Conservation (phyloP, 2,329 filamentous ascomycete genomes). For the Pyrenophora tritici-repentis region DNA sequence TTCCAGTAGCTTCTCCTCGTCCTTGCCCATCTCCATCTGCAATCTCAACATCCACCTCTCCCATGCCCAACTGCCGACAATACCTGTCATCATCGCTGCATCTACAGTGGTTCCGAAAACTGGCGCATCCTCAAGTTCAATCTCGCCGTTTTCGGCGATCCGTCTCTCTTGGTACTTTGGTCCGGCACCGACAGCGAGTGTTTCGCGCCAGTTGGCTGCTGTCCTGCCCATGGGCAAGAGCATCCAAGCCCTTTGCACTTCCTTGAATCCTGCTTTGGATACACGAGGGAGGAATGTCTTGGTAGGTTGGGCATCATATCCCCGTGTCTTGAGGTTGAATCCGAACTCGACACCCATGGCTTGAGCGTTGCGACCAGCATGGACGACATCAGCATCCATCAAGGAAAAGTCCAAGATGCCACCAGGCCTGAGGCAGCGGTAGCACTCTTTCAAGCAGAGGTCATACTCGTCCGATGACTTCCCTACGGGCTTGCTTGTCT, state of each 20-base stretch:
- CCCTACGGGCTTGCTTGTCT: constrained; percentile 61
- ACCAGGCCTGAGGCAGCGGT: constrained; percentile 88
- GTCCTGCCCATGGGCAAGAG: constrained; percentile 77
- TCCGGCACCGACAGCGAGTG: constrained; percentile 43
- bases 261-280: constrained; percentile 74
- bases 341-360: constrained; percentile 90
- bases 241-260: constrained; percentile 84
- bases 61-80: constrained; percentile 89
- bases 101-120: constrained; percentile 61
- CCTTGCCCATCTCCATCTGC: constrained; percentile 81
- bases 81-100: constrained; percentile 74
- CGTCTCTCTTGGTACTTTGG: constrained; percentile 39
- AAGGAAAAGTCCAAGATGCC: constrained; percentile 91
- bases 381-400: constrained; percentile 88
- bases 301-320: constrained; percentile 85
- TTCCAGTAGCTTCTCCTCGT: constrained; percentile 57
- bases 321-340: constrained; percentile 84
- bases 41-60: constrained; percentile 93
- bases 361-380: constrained; percentile 76
- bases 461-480: constrained; percentile 78
- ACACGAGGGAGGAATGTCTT: constrained; percentile 80
- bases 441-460: constrained; percentile 80
- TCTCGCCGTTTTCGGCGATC: constrained; percentile 44
- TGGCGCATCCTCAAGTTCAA: constrained; percentile 34
- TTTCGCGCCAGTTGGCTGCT: constrained; percentile 46